Evolutionary conservation across 2,329 filamentous ascomycete genomes (phyloP).

Genomic region (Penicillium sp.): DNA sequence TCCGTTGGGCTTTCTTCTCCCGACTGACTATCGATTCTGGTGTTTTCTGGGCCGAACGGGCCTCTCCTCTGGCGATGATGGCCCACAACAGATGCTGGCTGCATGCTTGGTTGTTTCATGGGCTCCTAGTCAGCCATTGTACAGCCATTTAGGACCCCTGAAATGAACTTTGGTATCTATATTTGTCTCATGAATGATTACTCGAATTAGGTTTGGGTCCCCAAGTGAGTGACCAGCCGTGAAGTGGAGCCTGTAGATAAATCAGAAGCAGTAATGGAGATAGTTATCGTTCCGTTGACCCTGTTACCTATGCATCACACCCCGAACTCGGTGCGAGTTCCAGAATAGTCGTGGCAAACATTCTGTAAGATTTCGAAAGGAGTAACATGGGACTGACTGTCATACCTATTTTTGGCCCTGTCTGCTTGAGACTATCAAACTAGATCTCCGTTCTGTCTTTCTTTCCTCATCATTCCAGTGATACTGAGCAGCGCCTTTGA

Average conservation of each 20-base stretch:
- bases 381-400: not conserved
- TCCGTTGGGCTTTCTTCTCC: not conserved
- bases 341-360: not conserved
- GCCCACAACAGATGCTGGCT: not conserved
- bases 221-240: not conserved
- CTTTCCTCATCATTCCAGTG: not conserved
- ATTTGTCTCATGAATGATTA: constrained; percentile 1
- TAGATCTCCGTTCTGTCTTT: not conserved
- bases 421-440: not conserved
- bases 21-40: constrained; percentile 9
- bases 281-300: not conserved
- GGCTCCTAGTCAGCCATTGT: constrained; percentile 8
- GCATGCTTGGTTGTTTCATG: constrained; percentile 9
- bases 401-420: not conserved
- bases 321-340: not conserved
- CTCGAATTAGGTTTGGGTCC: not conserved
- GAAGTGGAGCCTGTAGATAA: not conserved
- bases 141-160: constrained; percentile 7
- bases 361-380: not conserved
- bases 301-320: not conserved
- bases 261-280: not conserved
- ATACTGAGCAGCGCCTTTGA: not conserved
- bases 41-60: constrained; percentile 13
- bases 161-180: constrained; percentile 4
- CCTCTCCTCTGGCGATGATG: constrained; percentile 12